phyloP scores from a whole-genome alignment of 345 rosid species.

The Citropsis articulata region DNA sequence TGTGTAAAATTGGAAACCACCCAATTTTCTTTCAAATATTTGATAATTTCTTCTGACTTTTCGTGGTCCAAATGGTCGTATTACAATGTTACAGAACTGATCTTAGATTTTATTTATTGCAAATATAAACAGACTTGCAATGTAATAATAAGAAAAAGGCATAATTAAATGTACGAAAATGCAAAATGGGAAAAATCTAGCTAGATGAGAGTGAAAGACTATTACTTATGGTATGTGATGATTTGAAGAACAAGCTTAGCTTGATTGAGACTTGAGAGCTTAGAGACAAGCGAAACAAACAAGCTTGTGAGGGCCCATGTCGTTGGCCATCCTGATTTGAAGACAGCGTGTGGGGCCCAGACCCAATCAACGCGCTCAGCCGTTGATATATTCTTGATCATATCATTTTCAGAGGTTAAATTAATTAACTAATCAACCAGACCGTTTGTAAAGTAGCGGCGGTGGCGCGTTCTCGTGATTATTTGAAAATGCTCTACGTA shows the following conservation, averaged over 20 bases:
- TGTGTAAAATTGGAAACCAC: too few relatives aligned
- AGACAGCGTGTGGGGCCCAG: constrained; percentile 1
- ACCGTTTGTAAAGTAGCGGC: too few relatives aligned
- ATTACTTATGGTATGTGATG: too few relatives aligned
- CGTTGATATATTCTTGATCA: not conserved
- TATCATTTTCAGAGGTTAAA: not conserved
- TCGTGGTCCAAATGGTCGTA: too few relatives aligned
- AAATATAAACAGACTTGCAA: too few relatives aligned
- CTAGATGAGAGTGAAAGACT: not conserved
- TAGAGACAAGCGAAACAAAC: not conserved
- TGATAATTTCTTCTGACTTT: too few relatives aligned
- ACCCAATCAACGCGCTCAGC: not conserved
- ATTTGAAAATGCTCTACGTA: too few relatives aligned
- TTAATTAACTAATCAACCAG: not conserved
- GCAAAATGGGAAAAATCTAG: not conserved
- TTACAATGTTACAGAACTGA: too few relatives aligned
- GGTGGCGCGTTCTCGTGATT: constrained; percentile 4
- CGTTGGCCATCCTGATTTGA: not conserved
- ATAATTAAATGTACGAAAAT: not conserved
- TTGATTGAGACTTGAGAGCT: not conserved
- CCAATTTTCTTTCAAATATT: too few relatives aligned
- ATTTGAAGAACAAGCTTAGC: not conserved
- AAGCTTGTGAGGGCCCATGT: not conserved
- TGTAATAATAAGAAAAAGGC: too few relatives aligned
- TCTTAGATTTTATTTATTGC: too few relatives aligned